phyloP scores from a whole-genome alignment of 495 filamentous ascomycete species.

The Xylaria grammica region DNA sequence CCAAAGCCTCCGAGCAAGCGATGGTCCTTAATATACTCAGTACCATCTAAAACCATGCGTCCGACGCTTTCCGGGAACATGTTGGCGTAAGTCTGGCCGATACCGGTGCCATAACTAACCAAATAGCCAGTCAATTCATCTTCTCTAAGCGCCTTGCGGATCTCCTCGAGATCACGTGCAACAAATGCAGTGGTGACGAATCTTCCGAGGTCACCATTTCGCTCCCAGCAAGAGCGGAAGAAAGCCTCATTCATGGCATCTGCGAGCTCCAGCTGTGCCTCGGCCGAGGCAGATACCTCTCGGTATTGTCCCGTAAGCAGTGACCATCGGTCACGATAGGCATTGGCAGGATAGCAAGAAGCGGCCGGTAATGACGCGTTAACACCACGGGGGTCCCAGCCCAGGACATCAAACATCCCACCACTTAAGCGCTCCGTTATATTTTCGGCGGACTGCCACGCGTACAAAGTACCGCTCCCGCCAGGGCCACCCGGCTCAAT shows the following conservation, averaged over 20 bases:
- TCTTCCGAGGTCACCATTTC: conserved; percentile 47
- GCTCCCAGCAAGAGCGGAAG: conserved; percentile 50
- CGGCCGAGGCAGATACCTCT: conserved; percentile 38
- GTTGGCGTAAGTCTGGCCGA: conserved; percentile 54
- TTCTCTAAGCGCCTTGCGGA: conserved; percentile 53
- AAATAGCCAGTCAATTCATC: conserved; percentile 65
- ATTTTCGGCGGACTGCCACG: conserved; percentile 41
- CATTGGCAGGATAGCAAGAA: conserved; percentile 55
- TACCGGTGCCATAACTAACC: conserved; percentile 71
- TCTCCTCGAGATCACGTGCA: conserved; percentile 55
- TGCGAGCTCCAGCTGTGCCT: conserved; percentile 42
- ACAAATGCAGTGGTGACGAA: conserved; percentile 52
- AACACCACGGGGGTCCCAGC: conserved; percentile 63
- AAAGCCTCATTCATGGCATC: conserved; percentile 49
- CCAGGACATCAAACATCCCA: conserved; percentile 54
- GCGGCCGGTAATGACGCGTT: conserved; percentile 55
- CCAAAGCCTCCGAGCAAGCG: conserved; percentile 51
- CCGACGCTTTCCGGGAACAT: conserved; percentile 48
- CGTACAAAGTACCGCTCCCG: conserved; percentile 49
- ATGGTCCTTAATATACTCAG: conserved; percentile 57
- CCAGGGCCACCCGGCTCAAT: conserved; percentile 55
- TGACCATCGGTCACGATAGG: conserved; percentile 48
- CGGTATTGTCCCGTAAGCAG: conserved; percentile 45
- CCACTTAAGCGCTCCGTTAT: conserved; percentile 46
- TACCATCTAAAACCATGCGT: conserved; percentile 54